These are phyloP conservation scores for Candida boleticola DNA, from an alignment of 805 yeast genomes.

Conservation along the genomic window DNA sequence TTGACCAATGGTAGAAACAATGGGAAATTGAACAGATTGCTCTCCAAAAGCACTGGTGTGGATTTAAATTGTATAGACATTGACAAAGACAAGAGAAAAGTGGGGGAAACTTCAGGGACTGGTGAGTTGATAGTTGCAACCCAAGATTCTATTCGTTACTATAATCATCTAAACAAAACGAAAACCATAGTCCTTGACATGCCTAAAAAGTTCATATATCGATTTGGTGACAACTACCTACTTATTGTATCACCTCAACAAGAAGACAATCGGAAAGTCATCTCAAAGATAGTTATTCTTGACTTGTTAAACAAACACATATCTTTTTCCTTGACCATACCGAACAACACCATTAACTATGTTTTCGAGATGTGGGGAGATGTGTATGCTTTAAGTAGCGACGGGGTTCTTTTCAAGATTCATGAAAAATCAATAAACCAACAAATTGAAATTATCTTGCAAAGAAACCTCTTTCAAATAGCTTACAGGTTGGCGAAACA, in stretches of 20 bases:
- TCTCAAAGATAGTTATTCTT: constrained; percentile 57
- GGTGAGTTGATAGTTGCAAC: constrained; percentile 64
- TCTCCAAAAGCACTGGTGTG: constrained; percentile 48
- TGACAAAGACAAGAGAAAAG: constrained; percentile 15
- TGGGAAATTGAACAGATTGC: constrained; percentile 52
- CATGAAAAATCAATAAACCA: constrained; percentile 66
- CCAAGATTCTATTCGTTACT: constrained; percentile 61
- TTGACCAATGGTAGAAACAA: constrained; percentile 77
- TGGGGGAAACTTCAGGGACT: constrained; percentile 17
- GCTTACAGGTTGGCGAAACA: constrained; percentile 68
- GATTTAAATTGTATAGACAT: constrained; percentile 49
- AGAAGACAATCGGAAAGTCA: constrained; percentile 17
- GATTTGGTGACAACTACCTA: constrained; percentile 51
- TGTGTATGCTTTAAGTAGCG: constrained; percentile 62
- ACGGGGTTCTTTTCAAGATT: constrained; percentile 69
- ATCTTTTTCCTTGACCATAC: constrained; percentile 66
- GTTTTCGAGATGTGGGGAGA: constrained; percentile 57
- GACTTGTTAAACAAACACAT: constrained; percentile 71
- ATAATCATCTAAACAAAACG: constrained; percentile 52
- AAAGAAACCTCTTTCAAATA: constrained; percentile 65
- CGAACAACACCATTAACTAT: constrained; percentile 56
- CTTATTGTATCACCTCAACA: constrained; percentile 53
- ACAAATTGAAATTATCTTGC: constrained; percentile 65
- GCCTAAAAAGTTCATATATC: constrained; percentile 50
- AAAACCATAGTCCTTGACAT: constrained; percentile 56